phyloP scores from a whole-genome alignment of 2,329 filamentous ascomycete species.

The Xylaria sp. region DNA sequence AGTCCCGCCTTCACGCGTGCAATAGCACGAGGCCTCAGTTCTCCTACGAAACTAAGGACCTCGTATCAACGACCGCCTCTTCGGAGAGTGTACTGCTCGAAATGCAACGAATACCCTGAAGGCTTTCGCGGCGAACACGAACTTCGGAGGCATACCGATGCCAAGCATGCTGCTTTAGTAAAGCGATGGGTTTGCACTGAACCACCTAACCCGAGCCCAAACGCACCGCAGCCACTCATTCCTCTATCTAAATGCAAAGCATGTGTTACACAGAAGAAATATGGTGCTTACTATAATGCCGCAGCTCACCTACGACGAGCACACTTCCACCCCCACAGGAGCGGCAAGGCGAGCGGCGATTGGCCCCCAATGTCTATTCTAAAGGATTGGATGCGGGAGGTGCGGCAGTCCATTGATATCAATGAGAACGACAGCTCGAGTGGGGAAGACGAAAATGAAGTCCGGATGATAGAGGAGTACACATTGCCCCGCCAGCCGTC shows the following conservation, averaged over 20 bases:
- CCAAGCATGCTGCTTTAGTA: slow-evolving; percentile 65
- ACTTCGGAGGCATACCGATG: slow-evolving; percentile 73
- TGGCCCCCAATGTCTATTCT: slow-evolving; percentile 68
- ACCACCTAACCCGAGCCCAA: slow-evolving; percentile 53
- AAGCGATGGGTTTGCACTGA: slow-evolving; percentile 68
- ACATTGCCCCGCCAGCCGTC: slow-evolving; percentile 46
- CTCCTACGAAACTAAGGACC: slow-evolving; percentile 56
- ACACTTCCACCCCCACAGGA: slow-evolving; percentile 66
- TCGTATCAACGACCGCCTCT: slow-evolving; percentile 67
- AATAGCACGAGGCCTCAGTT: slow-evolving; percentile 54
- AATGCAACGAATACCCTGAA: slow-evolving; percentile 83
- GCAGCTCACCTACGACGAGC: slow-evolving; percentile 67
- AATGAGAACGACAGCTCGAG: slow-evolving; percentile 61
- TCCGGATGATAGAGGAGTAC: slow-evolving; percentile 62
- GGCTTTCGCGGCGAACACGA: slow-evolving; percentile 94
- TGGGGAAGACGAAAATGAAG: slow-evolving; percentile 62
- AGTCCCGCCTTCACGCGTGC: slow-evolving; percentile 55
- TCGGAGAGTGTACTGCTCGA: slow-evolving; percentile 77
- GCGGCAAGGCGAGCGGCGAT: slow-evolving; percentile 67
- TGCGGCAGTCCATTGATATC: slow-evolving; percentile 60
- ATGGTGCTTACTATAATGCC: slow-evolving; percentile 69
- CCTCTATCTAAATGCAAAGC: slow-evolving; percentile 66
- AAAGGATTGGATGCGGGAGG: slow-evolving; percentile 70
- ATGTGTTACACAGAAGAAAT: slow-evolving; percentile 65
- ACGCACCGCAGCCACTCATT: slow-evolving; percentile 60